Percentiles rank a stretch among this genome's conserved stretches.
Conservation (phyloP, 179 eudicot species). For the Corrigiola litoralis region DNA sequence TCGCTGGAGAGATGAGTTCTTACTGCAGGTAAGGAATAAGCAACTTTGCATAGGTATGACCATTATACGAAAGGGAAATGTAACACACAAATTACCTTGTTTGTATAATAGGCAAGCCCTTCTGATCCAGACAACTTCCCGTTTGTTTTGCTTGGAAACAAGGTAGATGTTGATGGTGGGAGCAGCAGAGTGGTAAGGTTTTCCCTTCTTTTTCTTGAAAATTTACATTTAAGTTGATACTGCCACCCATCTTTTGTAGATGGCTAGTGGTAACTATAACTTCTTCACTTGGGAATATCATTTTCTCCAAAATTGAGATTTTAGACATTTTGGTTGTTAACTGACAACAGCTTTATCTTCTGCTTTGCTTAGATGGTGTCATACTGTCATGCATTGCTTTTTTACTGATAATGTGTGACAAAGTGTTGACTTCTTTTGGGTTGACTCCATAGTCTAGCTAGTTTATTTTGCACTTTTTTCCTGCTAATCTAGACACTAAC, state of each 20-base stretch:
- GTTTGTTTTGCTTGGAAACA: slow-evolving; percentile 69
- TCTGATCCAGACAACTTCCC: slow-evolving; percentile 66
- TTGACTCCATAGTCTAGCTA: not conserved
- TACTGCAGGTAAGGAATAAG: slow-evolving; percentile 52
- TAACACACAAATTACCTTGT: not conserved
- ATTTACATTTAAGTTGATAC: too few relatives aligned
- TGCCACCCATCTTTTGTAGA: too few relatives aligned
- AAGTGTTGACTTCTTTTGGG: too few relatives aligned
- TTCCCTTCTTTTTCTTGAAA: not conserved
- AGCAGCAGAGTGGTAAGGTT: slow-evolving; percentile 30
- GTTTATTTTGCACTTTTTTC: not conserved
- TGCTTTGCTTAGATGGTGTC: too few relatives aligned
- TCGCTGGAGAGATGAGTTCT: slow-evolving; percentile 59
- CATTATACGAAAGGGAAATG: not conserved
- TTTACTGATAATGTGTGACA: too few relatives aligned
- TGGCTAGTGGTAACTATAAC: too few relatives aligned
- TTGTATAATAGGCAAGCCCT: slow-evolving; percentile 41
- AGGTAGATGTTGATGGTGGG: slow-evolving; percentile 68
- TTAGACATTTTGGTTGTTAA: too few relatives aligned
- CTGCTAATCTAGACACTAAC: not conserved
- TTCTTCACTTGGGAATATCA: too few relatives aligned
- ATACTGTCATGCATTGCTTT: too few relatives aligned
- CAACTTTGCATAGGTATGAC: too few relatives aligned
- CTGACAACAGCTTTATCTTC: too few relatives aligned
- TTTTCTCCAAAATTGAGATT: too few relatives aligned